Evolutionary conservation across 257 asterid genomes (phyloP).

Genomic region (Cinchona pubescens): DNA sequence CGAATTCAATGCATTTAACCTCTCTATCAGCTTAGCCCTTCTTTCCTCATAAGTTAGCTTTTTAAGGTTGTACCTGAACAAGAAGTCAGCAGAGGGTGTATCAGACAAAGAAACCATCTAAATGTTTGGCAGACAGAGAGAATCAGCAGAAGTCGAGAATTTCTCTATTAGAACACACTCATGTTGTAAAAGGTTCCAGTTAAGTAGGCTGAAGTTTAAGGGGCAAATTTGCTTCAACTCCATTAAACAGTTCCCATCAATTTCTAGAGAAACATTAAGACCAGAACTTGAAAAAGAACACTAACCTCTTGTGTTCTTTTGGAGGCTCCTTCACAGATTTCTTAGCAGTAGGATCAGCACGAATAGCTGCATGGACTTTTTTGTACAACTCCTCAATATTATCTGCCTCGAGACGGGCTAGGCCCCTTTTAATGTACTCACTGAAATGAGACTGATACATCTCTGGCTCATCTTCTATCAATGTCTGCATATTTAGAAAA

Average conservation of each 20-base stretch:
- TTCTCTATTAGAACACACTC: neutral
- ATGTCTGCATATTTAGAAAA: conserved; percentile 24
- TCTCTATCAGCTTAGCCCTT: conserved; percentile 58
- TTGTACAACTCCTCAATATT: conserved; percentile 54
- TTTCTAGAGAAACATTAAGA: neutral
- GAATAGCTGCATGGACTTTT: conserved; percentile 75
- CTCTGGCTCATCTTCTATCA: conserved; percentile 78
- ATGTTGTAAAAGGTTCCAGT: neutral
- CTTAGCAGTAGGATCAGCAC: conserved; percentile 57
- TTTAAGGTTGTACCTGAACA: conserved; percentile 64
- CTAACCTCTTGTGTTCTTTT: conserved; percentile 66
- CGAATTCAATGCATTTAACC: conserved; percentile 63
- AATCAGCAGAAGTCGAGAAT: neutral
- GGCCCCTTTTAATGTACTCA: conserved; percentile 51
- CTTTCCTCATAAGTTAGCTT: conserved; percentile 72
- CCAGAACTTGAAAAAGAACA: neutral
- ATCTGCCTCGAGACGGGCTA: conserved; percentile 48
- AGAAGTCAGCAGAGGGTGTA: neutral
- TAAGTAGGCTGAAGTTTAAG: neutral
- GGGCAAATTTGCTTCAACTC: neutral
- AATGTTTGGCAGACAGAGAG: neutral
- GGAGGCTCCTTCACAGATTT: conserved; percentile 56
- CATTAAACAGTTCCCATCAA: neutral
- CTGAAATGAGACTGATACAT: conserved; percentile 65
- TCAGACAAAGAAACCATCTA: neutral